These are phyloP conservation scores for Cucumis cinereus DNA, from an alignment of 306 rosid species.

Conservation along the genomic window DNA sequence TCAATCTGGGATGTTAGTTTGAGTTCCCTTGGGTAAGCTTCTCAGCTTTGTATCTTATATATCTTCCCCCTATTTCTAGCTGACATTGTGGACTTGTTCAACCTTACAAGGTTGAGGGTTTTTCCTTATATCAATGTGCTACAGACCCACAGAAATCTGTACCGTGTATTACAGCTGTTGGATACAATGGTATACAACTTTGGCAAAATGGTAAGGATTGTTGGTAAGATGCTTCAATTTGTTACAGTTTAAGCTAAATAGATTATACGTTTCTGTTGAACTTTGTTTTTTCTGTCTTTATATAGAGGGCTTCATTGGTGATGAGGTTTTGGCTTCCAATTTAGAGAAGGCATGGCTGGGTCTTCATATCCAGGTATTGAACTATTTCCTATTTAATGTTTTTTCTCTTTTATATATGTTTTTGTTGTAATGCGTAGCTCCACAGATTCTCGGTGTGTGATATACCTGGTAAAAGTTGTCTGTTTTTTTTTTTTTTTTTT, in stretches of 20 bases:
- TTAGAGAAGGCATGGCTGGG: slow-evolving; percentile 52
- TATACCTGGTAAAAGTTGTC: not conserved
- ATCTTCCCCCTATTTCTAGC: not conserved
- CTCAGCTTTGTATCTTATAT: not conserved
- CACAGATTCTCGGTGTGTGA: not conserved
- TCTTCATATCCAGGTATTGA: slow-evolving; percentile 36
- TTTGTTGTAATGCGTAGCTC: not conserved
- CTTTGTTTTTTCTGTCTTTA: not conserved
- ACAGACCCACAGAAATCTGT: slow-evolving; percentile 35
- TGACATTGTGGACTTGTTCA: not conserved
- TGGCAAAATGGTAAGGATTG: slow-evolving; percentile 42
- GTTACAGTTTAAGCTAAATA: not conserved
- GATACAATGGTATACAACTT: slow-evolving; percentile 41
- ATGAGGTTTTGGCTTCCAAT: slow-evolving; percentile 35
- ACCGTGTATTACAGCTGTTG: slow-evolving; percentile 42
- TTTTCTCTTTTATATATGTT: not conserved
- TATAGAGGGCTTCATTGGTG: slow-evolving; percentile 33
- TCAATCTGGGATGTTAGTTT: not conserved
- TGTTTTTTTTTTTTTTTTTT: not conserved
- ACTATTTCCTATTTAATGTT: not conserved
- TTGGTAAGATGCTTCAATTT: not conserved
- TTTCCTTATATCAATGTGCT: slow-evolving; percentile 28
- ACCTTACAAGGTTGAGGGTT: not conserved
- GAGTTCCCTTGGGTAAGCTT: not conserved
- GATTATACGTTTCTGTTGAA: not conserved